Base-by-base conservation (phyloP, 768 basidiomycete genomes). In the Tephrocybe sp. region DNA sequence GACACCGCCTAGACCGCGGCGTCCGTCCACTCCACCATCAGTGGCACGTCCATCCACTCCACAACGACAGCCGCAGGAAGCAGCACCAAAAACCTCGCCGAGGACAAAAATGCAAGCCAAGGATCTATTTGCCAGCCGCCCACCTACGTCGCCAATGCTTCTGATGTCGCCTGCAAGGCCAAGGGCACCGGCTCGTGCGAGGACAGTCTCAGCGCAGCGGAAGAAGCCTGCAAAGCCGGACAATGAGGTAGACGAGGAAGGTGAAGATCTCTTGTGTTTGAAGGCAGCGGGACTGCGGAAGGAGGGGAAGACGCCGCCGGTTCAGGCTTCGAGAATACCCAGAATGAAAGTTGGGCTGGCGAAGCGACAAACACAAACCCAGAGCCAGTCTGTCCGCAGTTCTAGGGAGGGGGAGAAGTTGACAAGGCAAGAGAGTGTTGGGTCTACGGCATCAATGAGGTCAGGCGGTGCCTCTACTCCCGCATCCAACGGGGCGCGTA, bases 61-160 rank as follows among this genome's bases (percentile, higher is more conserved):
- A 14, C 42, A 21, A n/a, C 42, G 15, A 28, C 3, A n/a, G 42
- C 24, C 23, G 24, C n/a, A 21, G 9, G 18, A 15, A 8, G 15
- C 30, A 39, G 33, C 17, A 10, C 6, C n/a, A n/a, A 18, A 39
- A 11, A 26, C 45, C 12, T 28, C 7, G 26, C 24, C 42, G 15
- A 26, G 25, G 12, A 53, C n/a, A 24, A 48, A 7, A 25, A 17
- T 58, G 8, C 58, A 61, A 4, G 25, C 60, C 4, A 58, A 61
- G 36, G 70, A 77, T 58, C 23, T 80, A 3, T 85, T 89, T 58
- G 74, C 79, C 34, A 81, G 73, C 54, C 83, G 88, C 1, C 76
- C 74, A 0, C 87, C 87, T 0, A 73, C 72, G 18, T 88, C 86
- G 2, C 89, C 88, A 1, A 67, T 90, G 59, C 84, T 83, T 11